Conservation (phyloP, 805 yeast genomes). For the Ogataea pilisensis region DNA sequence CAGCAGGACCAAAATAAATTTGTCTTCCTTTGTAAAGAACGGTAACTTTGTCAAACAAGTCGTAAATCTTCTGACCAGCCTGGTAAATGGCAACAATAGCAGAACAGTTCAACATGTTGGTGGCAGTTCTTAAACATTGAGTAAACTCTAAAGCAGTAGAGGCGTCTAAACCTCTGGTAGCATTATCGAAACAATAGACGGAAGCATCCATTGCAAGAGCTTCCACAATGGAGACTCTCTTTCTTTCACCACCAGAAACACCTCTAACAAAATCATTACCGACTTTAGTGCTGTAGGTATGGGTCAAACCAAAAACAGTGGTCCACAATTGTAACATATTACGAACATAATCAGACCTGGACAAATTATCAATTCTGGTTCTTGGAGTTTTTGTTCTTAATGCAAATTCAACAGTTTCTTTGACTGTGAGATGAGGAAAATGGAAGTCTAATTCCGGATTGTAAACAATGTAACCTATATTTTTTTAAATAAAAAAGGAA, state of each 20-base stretch:
- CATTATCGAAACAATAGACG: conserved; percentile 62
- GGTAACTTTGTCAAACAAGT: conserved; percentile 56
- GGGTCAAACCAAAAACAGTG: conserved; percentile 55
- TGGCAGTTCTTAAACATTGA: conserved; percentile 58
- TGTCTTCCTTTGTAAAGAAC: conserved; percentile 60
- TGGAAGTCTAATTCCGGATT: conserved; percentile 66
- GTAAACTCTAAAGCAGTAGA: conserved; percentile 66
- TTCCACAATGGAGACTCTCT: conserved; percentile 67
- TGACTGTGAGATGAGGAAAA: conserved; percentile 73
- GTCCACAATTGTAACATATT: conserved; percentile 43
- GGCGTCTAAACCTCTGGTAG: conserved; percentile 70
- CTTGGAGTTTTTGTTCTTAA: conserved; percentile 65
- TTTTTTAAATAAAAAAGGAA: background rate
- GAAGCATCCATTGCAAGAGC: conserved; percentile 52
- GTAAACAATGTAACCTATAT: conserved; percentile 43
- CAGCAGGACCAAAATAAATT: conserved; percentile 55
- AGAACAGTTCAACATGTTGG: conserved; percentile 52
- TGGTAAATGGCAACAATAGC: conserved; percentile 65
- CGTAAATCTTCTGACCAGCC: conserved; percentile 62
- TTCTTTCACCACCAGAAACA: conserved; percentile 68
- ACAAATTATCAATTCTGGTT: conserved; percentile 37
- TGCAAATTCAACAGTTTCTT: conserved; percentile 69
- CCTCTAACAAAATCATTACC: conserved; percentile 67
- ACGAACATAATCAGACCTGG: conserved; percentile 39
- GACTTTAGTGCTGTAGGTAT: conserved; percentile 57